These are phyloP conservation scores for Trichoderma pleuroti DNA, from an alignment of 2,329 filamentous ascomycete genomes.

Conservation along the genomic window DNA sequence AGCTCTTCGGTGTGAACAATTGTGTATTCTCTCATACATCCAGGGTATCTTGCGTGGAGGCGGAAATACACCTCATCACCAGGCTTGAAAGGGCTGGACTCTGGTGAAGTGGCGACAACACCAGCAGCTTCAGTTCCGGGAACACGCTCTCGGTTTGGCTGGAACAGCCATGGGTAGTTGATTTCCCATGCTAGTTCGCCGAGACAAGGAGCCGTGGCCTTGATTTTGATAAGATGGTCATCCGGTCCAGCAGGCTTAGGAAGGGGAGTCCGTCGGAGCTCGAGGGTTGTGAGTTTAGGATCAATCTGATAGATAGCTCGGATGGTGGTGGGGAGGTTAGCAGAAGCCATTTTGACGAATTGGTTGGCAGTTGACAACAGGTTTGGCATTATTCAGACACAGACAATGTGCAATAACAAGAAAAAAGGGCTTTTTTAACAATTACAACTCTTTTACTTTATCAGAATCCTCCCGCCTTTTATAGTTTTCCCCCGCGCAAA, in stretches of 20 bases:
- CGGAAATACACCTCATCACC: slow-evolving; percentile 37
- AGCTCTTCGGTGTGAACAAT: slow-evolving; percentile 32
- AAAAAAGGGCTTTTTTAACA: background rate
- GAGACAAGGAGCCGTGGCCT: slow-evolving; percentile 33
- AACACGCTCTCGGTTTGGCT: slow-evolving; percentile 27
- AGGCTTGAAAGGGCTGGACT: slow-evolving; percentile 30
- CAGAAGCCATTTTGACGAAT: slow-evolving; percentile 5
- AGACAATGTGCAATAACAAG: background rate
- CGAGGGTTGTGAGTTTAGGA: slow-evolving; percentile 22
- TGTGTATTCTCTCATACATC: slow-evolving; percentile 34
- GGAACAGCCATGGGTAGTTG: slow-evolving; percentile 24
- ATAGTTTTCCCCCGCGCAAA: background rate
- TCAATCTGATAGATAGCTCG: slow-evolving; percentile 27
- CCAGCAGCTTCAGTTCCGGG: slow-evolving; percentile 40
- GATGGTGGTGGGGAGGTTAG: slow-evolving; percentile 22
- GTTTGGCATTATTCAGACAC: background rate
- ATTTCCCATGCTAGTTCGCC: slow-evolving; percentile 34
- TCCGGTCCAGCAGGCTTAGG: slow-evolving; percentile 24
- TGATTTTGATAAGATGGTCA: slow-evolving; percentile 33
- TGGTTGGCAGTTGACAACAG: background rate
- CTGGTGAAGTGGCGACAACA: slow-evolving; percentile 33
- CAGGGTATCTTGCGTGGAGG: slow-evolving; percentile 27
- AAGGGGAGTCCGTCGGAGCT: slow-evolving; percentile 23
- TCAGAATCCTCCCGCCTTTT: background rate
- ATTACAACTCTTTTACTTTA: no score